Evolutionary conservation across 108 stramenopile genomes (phyloP).

Genomic region (Aurantiochytrium sp.): DNA sequence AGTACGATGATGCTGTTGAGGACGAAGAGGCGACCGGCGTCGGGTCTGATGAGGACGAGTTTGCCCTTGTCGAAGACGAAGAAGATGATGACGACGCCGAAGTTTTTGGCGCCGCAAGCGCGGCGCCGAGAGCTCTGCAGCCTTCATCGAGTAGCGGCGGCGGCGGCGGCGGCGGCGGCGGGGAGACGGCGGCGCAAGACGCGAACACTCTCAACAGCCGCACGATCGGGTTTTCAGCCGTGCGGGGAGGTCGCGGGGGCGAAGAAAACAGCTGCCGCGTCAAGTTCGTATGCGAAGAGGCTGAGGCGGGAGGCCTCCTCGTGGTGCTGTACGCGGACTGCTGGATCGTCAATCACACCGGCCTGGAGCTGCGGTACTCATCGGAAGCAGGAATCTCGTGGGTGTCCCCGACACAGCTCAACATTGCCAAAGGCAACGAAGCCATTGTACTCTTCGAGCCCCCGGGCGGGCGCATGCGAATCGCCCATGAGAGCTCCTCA

Average conservation of each 20-base stretch:
- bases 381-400: not conserved
- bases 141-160: not conserved
- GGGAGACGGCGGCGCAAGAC: too few species aligned
- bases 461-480: not conserved
- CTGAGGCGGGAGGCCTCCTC: not conserved
- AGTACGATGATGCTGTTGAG: not conserved
- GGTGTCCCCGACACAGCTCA: not conserved
- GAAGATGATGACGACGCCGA: not conserved
- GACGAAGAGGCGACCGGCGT: not conserved
- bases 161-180: too few species aligned
- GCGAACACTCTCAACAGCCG: too few species aligned
- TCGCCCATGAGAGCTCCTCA: not conserved
- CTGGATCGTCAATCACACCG: conserved; percentile 14
- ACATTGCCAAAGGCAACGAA: not conserved
- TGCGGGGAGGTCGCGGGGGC: too few species aligned
- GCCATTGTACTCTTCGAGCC: not conserved
- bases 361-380: not conserved
- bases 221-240: too few species aligned
- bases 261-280: not conserved
- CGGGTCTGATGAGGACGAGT: not conserved
- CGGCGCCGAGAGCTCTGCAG: not conserved
- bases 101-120: not conserved
- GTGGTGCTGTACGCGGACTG: not conserved
- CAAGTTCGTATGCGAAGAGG: not conserved
- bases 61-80: not conserved